Conservation (phyloP, 2,329 filamentous ascomycete species). For the Ophidiomyces ophidiicola region DNA sequence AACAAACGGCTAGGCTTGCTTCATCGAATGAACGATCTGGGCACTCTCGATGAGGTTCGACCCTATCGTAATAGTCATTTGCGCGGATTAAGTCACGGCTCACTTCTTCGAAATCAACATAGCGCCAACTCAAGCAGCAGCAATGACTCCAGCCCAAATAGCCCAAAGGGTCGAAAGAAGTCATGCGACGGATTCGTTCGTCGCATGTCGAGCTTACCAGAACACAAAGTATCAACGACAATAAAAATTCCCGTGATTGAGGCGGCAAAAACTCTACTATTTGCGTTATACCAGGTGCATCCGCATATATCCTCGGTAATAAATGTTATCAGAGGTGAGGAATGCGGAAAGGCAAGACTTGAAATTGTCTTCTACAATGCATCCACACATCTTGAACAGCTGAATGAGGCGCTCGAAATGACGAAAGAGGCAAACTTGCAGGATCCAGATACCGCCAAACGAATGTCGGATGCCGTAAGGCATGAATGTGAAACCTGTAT, state of each 20-base stretch:
- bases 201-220: conserved; percentile 46
- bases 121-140: conserved; percentile 24
- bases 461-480: conserved; percentile 32
- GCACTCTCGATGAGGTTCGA: conserved; percentile 41
- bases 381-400: conserved; percentile 43
- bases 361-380: conserved; percentile 47
- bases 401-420: conserved; percentile 43
- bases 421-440: conserved; percentile 39
- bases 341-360: conserved; percentile 39
- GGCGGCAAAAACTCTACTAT: conserved; percentile 44
- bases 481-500: conserved; percentile 40
- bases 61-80: conserved; percentile 43
- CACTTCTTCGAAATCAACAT: conserved; percentile 34
- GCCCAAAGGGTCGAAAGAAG: conserved; percentile 32
- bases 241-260: conserved; percentile 42
- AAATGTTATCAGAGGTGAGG: conserved; percentile 37
- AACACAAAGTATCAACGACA: conserved; percentile 40
- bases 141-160: conserved; percentile 35
- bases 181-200: conserved; percentile 36
- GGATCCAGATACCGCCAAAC: conserved; percentile 37
- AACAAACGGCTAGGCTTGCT: conserved; percentile 51
- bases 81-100: conserved; percentile 47
- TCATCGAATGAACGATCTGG: conserved; percentile 44
- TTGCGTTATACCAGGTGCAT: conserved; percentile 42
- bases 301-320: conserved; percentile 37